Base-by-base conservation (phyloP, 371 early-diverging fungal species). In the Conidiobolus incongruus region DNA sequence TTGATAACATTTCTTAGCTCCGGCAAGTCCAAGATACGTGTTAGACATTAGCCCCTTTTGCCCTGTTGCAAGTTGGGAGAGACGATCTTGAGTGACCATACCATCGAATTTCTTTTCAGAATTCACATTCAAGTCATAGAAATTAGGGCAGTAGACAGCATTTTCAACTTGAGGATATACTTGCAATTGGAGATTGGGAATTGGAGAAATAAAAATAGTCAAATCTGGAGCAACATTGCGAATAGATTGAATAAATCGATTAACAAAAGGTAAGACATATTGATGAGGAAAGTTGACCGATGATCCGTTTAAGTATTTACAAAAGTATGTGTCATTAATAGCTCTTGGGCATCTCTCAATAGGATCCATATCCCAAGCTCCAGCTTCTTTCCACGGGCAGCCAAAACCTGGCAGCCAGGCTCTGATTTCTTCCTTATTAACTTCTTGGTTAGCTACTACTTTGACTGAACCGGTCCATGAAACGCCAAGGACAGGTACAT, bases 11-110 rank as follows among this genome's bases (percentile, higher is more conserved):
- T 6, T 42, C 4, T 62, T 70, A 1, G 79, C 77, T 3, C 86
- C 88, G 4, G 58, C 60, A 17, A 66, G 37, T 2, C 88, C 88
- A 54, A 84, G 79, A 45, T 83, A 84, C 11, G 75, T 81, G 13
- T 79, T 75, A 8, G 58, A 52, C 29, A 81, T 37, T 0, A 80
- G 20, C 15, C 28, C 28, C 10, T 28, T 8, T 8, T 23, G 28
- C 16, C 42, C 42, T 10, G 15, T 29, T 16, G 28, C 16, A 8
- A 42, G 20, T 26, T 26, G 26, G 2, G 32, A 2, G 13, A 42
- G 79, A 0, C 81, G 79, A 48, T 83, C 80, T 47, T 81, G 79
- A 1, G 82, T 81, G 21, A 81, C 58, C 11, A 62, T 54, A 7
- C 75, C 72, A 46, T 76, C 65, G 33, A 81, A 81, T 13, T 68